Conservation (phyloP, 345 rosid species). For the Acer negundo region DNA sequence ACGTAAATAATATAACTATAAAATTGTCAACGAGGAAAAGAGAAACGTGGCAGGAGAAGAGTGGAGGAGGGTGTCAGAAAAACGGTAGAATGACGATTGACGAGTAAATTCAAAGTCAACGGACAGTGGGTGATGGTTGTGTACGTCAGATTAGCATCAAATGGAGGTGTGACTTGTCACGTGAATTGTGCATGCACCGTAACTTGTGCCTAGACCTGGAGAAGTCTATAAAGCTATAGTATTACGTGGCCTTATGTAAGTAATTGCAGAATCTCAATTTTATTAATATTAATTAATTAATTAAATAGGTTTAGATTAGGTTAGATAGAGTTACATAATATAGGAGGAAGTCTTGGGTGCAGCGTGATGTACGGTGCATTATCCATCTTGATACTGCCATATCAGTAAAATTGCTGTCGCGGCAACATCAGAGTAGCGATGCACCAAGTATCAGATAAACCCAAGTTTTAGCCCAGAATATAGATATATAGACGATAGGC, state of each 20-base stretch:
- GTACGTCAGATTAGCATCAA: neutral
- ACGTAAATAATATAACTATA: neutral
- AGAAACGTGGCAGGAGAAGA: neutral
- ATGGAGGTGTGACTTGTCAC: slow-evolving; percentile 13
- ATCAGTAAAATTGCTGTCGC: too few relatives aligned
- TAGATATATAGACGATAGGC: too few relatives aligned
- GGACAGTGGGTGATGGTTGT: neutral
- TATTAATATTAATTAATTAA: too few relatives aligned
- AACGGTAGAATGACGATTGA: neutral
- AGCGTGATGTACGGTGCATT: too few relatives aligned
- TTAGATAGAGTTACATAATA: neutral
- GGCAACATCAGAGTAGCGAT: too few relatives aligned
- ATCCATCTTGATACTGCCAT: too few relatives aligned
- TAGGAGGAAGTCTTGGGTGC: too few relatives aligned
- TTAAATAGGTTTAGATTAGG: neutral
- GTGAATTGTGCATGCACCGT: slow-evolving; percentile 30
- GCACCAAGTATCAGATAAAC: too few relatives aligned
- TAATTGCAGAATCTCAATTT: neutral
- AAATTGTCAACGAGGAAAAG: neutral
- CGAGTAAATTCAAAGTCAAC: neutral
- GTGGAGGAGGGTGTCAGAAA: neutral
- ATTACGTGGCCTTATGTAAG: slow-evolving; percentile 22
- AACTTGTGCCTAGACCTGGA: slow-evolving; percentile 31
- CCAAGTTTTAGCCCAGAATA: too few relatives aligned
- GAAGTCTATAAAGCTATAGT: neutral